Evolutionary conservation across 441 rosid species (phyloP).

Genomic region (Kokia cookei): DNA sequence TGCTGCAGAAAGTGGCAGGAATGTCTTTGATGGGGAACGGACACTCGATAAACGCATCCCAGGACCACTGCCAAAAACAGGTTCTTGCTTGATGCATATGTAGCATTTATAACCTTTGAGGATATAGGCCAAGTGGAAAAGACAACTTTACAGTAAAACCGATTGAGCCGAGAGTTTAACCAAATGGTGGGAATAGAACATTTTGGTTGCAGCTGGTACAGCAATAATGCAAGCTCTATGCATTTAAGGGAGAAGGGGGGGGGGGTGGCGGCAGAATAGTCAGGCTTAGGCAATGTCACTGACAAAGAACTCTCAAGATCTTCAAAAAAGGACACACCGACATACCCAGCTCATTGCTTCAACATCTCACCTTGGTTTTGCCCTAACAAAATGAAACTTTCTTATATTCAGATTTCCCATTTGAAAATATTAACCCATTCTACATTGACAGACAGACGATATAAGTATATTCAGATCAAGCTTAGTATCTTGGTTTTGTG

Average conservation of each 20-base stretch:
- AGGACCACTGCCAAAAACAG: neutral
- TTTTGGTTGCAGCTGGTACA: neutral
- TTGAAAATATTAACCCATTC: neutral
- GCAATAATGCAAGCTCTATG: neutral
- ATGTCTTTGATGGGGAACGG: neutral
- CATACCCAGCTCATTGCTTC: constrained; percentile 25
- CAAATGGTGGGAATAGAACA: neutral
- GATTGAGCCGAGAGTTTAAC: neutral
- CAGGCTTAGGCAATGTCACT: neutral
- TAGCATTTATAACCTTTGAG: neutral
- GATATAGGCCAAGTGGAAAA: neutral
- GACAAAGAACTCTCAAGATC: neutral
- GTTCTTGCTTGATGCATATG: neutral
- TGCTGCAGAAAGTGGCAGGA: neutral
- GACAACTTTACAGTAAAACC: neutral
- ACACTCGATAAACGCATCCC: neutral
- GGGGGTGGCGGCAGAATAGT: neutral
- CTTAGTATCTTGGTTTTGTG: neutral
- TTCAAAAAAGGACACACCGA: neutral
- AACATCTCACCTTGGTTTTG: constrained; percentile 23
- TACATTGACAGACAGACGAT: neutral
- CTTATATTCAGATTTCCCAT: neutral
- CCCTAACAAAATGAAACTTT: constrained; percentile 22
- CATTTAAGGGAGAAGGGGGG: neutral
- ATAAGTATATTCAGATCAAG: neutral